phyloP scores from a whole-genome alignment of 2,329 filamentous ascomycete genomes.

The Pseudogymnoascus sp. region DNA sequence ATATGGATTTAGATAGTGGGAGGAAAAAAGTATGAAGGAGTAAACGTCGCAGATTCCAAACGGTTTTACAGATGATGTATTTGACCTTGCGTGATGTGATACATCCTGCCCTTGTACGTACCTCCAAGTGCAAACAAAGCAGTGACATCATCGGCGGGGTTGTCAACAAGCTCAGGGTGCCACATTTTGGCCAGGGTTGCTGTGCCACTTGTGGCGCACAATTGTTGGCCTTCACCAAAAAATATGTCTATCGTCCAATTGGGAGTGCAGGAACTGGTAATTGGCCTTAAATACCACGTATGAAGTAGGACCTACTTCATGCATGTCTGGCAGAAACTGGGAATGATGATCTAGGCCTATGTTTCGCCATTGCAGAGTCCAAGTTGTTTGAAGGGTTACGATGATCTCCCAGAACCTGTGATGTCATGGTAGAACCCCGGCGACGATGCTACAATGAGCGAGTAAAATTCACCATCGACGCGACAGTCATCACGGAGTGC shows the following conservation, averaged over 20 bases:
- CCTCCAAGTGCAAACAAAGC: background rate
- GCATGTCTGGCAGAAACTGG: conserved; percentile 2
- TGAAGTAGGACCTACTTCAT: background rate
- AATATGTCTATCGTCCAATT: background rate
- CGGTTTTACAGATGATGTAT: conserved; percentile 1
- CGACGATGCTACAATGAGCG: background rate
- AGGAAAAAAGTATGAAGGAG: background rate
- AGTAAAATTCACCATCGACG: background rate
- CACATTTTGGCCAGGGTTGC: background rate
- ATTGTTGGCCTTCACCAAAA: background rate
- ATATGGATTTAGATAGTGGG: background rate
- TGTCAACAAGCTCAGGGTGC: conserved; percentile 1
- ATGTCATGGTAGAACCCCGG: background rate
- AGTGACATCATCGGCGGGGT: conserved; percentile 1
- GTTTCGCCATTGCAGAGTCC: background rate
- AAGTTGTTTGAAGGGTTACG: background rate
- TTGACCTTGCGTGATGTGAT: conserved; percentile 3
- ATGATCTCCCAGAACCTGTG: background rate
- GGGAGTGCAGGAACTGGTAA: background rate
- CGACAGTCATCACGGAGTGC: background rate
- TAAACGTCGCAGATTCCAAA: background rate
- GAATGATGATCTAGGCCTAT: background rate
- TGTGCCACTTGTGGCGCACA: conserved; percentile 1
- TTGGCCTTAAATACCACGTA: background rate
- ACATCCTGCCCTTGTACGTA: background rate